A percentile compares a stretch with the other conserved stretches of the same genome.
phyloP scores from a whole-genome alignment of 2,329 filamentous ascomycete species.

The Biscogniauxia marginata region DNA sequence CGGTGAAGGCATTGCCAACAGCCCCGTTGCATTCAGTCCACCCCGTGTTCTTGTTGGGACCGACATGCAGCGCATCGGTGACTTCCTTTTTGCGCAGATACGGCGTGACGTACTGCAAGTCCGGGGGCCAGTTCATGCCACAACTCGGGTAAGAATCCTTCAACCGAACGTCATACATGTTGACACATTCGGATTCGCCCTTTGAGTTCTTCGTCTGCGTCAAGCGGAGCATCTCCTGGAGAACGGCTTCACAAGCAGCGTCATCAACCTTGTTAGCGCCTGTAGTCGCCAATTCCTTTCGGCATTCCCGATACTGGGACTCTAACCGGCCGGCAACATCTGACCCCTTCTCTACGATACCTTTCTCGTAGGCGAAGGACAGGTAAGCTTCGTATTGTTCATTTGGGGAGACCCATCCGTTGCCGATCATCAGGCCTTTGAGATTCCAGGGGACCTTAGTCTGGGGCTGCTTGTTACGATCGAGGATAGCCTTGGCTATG shows the following conservation, averaged over 20 bases:
- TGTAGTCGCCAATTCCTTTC: constrained; percentile 53
- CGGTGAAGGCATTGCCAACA: constrained; percentile 70
- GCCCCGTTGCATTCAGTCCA: constrained; percentile 88
- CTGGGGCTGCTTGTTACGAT: constrained; percentile 70
- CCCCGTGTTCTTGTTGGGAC: constrained; percentile 75
- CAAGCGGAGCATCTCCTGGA: constrained; percentile 68
- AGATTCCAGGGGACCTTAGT: constrained; percentile 68
- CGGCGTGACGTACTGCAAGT: constrained; percentile 72
- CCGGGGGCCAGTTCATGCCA: constrained; percentile 97
- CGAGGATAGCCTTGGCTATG: constrained; percentile 85
- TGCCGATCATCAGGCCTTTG: constrained; percentile 86
- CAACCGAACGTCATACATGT: constrained; percentile 96
- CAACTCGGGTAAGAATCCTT: constrained; percentile 78
- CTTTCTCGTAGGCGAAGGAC: constrained; percentile 74
- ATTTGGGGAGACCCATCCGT: constrained; percentile 90
- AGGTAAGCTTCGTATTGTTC: constrained; percentile 92
- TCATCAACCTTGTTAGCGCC: constrained; percentile 65
- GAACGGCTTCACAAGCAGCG: constrained; percentile 69
- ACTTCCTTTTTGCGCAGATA: constrained; percentile 87
- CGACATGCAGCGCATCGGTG: constrained; percentile 75
- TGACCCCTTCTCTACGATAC: constrained; percentile 67
- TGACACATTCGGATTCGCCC: constrained; percentile 65
- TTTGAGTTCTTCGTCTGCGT: constrained; percentile 55
- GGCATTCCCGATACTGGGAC: constrained; percentile 66
- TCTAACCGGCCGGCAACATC: constrained; percentile 65